Evolutionary conservation across 495 filamentous ascomycete species (phyloP), one percentile per base, ranked within the genome.

Genomic region (Terfezia claveryi): DNA sequence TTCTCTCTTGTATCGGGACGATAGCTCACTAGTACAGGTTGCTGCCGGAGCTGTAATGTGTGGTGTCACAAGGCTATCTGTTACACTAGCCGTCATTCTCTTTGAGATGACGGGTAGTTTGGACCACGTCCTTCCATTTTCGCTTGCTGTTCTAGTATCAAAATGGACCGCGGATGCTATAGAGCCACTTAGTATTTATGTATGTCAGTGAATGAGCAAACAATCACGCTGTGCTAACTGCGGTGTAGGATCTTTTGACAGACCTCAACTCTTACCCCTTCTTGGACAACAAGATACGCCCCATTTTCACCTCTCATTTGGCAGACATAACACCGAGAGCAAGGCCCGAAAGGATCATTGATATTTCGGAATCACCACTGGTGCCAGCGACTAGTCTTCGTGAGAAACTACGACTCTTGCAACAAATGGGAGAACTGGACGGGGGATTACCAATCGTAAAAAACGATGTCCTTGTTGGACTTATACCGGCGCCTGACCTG

Each of bases 91-190:
- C 11, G 85, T 98, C 61, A 95, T 98, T 59, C 73, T 95, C 0
- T 96, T 98, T 63, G 91, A 98, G 66, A 70, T 98, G 51, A 98
- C 91, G 0, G 91, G 91, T 55, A 92, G 85, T 68, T 68, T 98
- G 20, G 82, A 95, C 62, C 91, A 96, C 60, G 91, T 98, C 27
- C 73, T 98, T 0, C 91, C 91, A 0, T 98, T 98, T 67, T 95
- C 87, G 1, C 68, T 98, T 46, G 83, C 85, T 8, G 82, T 98
- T 20, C 76, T 95, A 12, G 88, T 94, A 37, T 81, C 87, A 44
- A 98, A 98, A 68, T 98, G 91, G 91, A 94, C 89, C 0, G 91
- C 91, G 0, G 91, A 96, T 67, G 89, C 89, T 9, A 74, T 98
- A 41, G 91, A 98, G 66, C 91, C 91, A 50, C 74, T 85, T 41